Conservation (phyloP, 371 early-diverging fungal species). For the Lichtheimia ramosa region DNA sequence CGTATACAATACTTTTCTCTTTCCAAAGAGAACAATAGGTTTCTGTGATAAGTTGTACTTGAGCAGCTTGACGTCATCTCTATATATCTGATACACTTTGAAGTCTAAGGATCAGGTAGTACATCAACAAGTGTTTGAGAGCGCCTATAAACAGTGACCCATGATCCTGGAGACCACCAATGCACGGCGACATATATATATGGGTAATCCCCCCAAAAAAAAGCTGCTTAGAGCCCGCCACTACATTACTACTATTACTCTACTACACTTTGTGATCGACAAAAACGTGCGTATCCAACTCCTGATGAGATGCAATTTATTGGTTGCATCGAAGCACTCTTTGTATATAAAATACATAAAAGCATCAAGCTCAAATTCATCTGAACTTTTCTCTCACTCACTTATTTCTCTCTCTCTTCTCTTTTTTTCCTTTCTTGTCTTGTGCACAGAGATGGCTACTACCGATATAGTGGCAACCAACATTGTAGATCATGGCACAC, state of each 20-base stretch:
- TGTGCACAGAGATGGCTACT: too few species aligned
- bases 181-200: neutral
- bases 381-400: too few species aligned
- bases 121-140: neutral
- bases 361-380: too few species aligned
- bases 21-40: neutral
- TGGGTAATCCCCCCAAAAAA: neutral
- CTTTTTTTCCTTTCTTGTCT: too few species aligned
- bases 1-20: too few species aligned
- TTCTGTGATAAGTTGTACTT: neutral
- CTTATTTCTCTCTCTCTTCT: too few species aligned
- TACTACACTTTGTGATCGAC: too few species aligned
- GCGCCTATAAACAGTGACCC: conserved; percentile 1
- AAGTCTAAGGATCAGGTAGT: neutral
- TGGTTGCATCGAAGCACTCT: conserved; percentile 10
- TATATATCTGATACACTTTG: conserved; percentile 1
- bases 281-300: conserved; percentile 1
- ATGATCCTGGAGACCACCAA: neutral
- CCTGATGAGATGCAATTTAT: conserved; percentile 15
- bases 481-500: neutral
- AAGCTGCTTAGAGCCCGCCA: too few species aligned
- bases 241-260: too few species aligned
- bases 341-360: conserved; percentile 1
- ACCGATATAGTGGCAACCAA: too few species aligned
- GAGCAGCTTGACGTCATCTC: neutral